A percentile compares a stretch with the other conserved stretches of the same genome.
Evolutionary conservation across 139 green algal species (phyloP).

Genomic region (Tetradesmus lagerheimii): DNA sequence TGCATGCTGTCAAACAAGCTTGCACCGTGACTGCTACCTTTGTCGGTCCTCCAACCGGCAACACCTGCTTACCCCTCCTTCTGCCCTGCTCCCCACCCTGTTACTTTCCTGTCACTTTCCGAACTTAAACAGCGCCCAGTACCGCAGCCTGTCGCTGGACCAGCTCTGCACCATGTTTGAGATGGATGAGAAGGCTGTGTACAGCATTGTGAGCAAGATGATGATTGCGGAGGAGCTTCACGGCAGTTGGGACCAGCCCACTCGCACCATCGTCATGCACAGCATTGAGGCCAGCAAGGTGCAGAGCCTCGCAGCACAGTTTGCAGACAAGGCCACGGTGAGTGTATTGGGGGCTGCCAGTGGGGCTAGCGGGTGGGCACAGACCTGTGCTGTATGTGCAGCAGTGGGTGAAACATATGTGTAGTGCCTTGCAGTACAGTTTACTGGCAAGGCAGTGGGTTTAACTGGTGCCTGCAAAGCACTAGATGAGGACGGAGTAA

Average conservation of each 20-base stretch:
- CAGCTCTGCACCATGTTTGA: constrained; percentile 94
- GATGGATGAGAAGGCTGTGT: constrained; percentile 83
- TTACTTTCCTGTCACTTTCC: no score
- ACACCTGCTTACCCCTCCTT: not conserved
- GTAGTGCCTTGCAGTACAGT: constrained; percentile 70
- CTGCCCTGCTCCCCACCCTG: not conserved
- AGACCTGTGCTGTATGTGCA: constrained; percentile 67
- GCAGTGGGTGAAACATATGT: constrained; percentile 71
- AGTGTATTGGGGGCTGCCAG: not conserved
- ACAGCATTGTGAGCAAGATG: constrained; percentile 87
- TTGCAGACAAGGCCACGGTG: constrained; percentile 80
- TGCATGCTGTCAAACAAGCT: not conserved
- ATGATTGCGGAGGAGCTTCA: constrained; percentile 93
- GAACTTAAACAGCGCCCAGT: constrained; percentile 73
- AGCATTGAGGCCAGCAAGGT: constrained; percentile 74
- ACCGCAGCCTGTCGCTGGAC: constrained; percentile 86
- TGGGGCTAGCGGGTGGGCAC: not conserved
- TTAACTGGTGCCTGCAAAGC: not conserved
- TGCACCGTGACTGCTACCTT: no score
- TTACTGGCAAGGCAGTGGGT: constrained; percentile 79
- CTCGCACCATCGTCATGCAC: constrained; percentile 94
- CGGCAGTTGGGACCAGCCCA: constrained; percentile 95
- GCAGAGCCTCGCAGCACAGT: constrained; percentile 70
- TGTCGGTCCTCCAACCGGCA: no score
- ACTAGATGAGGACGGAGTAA: no score